These are phyloP conservation scores for Deakozyma indianensis DNA, from an alignment of 805 yeast species.

Conservation along the genomic window DNA sequence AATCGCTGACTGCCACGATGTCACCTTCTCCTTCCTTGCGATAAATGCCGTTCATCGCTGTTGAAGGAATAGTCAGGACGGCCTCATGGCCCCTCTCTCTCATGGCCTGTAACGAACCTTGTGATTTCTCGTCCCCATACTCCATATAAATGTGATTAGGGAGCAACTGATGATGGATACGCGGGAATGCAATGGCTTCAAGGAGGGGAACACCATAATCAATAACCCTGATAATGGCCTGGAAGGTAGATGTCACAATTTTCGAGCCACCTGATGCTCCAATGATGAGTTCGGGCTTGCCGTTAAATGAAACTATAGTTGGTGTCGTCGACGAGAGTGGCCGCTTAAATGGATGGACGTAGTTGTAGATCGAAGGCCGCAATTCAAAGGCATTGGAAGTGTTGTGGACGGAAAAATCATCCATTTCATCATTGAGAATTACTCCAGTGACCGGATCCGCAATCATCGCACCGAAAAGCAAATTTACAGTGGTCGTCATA, in stretches of 20 bases:
- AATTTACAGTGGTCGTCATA: constrained; percentile 78
- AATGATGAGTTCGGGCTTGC: constrained; percentile 47
- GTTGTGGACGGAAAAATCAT: constrained; percentile 72
- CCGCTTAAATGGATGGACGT: constrained; percentile 57
- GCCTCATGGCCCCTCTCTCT: constrained; percentile 35
- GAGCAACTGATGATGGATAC: constrained; percentile 79
- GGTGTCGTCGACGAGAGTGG: constrained; percentile 83
- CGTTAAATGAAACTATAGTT: constrained; percentile 28
- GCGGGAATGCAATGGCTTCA: constrained; percentile 61
- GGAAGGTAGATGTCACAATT: constrained; percentile 69
- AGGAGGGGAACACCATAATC: constrained; percentile 44
- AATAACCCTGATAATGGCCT: constrained; percentile 57
- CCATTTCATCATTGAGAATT: constrained; percentile 83
- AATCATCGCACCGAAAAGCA: constrained; percentile 69
- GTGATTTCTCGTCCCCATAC: constrained; percentile 24
- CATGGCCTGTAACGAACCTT: constrained; percentile 23
- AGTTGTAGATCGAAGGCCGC: constrained; percentile 69
- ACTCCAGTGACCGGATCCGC: constrained; percentile 75
- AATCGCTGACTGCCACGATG: constrained; percentile 73
- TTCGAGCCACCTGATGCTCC: constrained; percentile 95
- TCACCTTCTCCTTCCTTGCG: constrained; percentile 21
- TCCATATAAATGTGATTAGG: constrained; percentile 61
- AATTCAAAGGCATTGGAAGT: constrained; percentile 64
- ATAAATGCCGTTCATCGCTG: constrained; percentile 45
- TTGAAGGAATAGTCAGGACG: constrained; percentile 28